These are phyloP conservation scores for Heterobasidion parviporum DNA, from an alignment of 1,284 basidiomycete species.

Conservation along the genomic window DNA sequence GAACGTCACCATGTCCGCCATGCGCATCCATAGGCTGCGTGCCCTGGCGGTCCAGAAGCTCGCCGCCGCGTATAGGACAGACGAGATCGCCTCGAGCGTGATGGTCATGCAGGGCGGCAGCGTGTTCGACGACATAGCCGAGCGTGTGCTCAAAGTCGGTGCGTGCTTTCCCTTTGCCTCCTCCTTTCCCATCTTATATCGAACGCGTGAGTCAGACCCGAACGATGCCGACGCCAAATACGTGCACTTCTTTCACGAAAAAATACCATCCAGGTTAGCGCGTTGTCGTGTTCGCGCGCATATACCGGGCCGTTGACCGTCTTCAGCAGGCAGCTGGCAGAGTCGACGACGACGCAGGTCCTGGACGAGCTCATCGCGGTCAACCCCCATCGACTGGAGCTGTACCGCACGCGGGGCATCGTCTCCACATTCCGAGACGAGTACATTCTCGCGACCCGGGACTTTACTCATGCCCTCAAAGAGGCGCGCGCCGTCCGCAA, in stretches of 20 bases:
- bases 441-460: conserved; percentile 58
- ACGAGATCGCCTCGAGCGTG: conserved; percentile 82
- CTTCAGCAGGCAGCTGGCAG: conserved; percentile 59
- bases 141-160: conserved; percentile 71
- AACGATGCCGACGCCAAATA: conserved; percentile 71
- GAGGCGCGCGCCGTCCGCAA: conserved; percentile 65
- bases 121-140: conserved; percentile 79
- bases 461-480: conserved; percentile 70
- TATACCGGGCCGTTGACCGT: conserved; percentile 8
- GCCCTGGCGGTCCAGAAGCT: conserved; percentile 76
- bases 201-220: conserved; percentile 42
- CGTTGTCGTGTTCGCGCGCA: conserved; percentile 3
- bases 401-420: conserved; percentile 74
- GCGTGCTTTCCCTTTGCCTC: conserved; percentile 17
- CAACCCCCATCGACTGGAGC: conserved; percentile 69
- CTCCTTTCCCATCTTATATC: not conserved
- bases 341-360: conserved; percentile 64
- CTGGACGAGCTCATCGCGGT: conserved; percentile 67
- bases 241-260: conserved; percentile 85
- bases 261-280: conserved; percentile 75
- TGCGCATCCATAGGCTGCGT: conserved; percentile 66
- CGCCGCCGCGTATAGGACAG: conserved; percentile 70
- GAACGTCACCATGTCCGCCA: conserved; percentile 73
- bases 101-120: conserved; percentile 88
- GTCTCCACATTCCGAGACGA: conserved; percentile 82